Evolutionary conservation across 1,284 basidiomycete species (phyloP).

Genomic region (Malassezia nana): DNA sequence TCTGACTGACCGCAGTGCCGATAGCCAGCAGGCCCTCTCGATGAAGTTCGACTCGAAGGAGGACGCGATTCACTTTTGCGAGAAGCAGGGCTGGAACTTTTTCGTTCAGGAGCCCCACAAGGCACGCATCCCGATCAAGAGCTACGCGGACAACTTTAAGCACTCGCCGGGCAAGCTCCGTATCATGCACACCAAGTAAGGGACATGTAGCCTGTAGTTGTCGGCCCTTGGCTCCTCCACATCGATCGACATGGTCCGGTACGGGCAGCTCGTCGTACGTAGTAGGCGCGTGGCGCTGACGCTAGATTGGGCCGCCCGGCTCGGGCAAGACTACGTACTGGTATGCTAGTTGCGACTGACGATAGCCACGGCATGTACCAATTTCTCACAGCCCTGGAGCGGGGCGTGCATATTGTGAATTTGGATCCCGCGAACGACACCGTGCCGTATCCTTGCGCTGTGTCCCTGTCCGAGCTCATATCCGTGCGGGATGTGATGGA

Average conservation of each 20-base stretch:
- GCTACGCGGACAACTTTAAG: conserved; percentile 69
- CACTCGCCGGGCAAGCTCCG: conserved; percentile 73
- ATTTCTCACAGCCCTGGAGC: conserved; percentile 72
- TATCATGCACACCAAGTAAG: conserved; percentile 85
- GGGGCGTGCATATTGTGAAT: conserved; percentile 82
- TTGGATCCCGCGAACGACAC: conserved; percentile 87
- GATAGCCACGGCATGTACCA: conserved; percentile 22
- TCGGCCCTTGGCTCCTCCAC: background rate
- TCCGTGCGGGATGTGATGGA: conserved; percentile 81
- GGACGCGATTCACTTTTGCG: conserved; percentile 79
- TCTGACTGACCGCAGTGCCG: conserved; percentile 57
- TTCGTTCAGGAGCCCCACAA: conserved; percentile 49
- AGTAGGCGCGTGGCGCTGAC: background rate
- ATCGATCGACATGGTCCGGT: conserved; percentile 11
- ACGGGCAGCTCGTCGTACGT: conserved; percentile 18
- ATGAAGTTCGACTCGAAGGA: conserved; percentile 79
- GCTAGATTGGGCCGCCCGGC: conserved; percentile 34
- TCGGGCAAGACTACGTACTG: conserved; percentile 45
- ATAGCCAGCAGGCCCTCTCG: conserved; percentile 91
- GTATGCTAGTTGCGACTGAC: background rate
- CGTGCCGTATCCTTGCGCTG: conserved; percentile 78
- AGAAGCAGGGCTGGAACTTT: conserved; percentile 49
- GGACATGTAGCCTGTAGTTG: background rate
- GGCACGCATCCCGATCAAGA: conserved; percentile 57
- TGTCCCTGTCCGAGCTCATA: conserved; percentile 77